phyloP scores from a whole-genome alignment of 1,139 yeast genomes.

The Nakaseomyces glabratus region DNA sequence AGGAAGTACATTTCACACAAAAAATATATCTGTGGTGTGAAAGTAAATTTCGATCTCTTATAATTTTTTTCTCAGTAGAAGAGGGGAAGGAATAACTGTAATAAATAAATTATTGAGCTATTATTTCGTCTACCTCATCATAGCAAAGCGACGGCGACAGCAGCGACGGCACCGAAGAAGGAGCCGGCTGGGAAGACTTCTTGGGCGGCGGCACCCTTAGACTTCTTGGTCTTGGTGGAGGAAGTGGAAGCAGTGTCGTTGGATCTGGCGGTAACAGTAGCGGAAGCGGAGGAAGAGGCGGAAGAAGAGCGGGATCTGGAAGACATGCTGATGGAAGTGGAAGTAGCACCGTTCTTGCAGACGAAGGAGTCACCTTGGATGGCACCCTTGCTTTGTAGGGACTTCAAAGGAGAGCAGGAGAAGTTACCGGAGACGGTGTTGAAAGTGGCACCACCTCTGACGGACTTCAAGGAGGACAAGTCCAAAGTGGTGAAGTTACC shows the following conservation, averaged over 20 bases:
- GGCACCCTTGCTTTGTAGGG: constrained; percentile 60
- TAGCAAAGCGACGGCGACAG: constrained; percentile 53
- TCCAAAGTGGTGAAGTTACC: constrained; percentile 81
- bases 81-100: too few species aligned
- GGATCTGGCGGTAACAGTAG: constrained; percentile 15
- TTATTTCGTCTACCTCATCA: too few species aligned
- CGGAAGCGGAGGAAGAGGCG: constrained; percentile 17
- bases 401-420: constrained; percentile 70
- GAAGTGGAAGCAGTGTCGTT: constrained; percentile 23
- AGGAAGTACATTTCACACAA: too few species aligned
- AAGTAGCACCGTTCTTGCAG: constrained; percentile 63
- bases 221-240: constrained; percentile 16
- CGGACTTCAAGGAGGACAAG: constrained; percentile 61
- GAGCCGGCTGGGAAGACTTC: constrained; percentile 39
- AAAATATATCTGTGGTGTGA: too few species aligned
- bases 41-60: too few species aligned
- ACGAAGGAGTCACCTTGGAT: constrained; percentile 83
- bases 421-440: constrained; percentile 65
- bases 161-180: constrained; percentile 49
- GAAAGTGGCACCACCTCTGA: constrained; percentile 86
- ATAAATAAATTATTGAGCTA: too few species aligned
- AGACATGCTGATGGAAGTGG: constrained; percentile 43
- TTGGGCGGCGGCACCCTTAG: constrained; percentile 30
- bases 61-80: too few species aligned
- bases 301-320: constrained; percentile 27